Conservation (phyloP, 306 rosid species). For the Trifolium pratense region DNA sequence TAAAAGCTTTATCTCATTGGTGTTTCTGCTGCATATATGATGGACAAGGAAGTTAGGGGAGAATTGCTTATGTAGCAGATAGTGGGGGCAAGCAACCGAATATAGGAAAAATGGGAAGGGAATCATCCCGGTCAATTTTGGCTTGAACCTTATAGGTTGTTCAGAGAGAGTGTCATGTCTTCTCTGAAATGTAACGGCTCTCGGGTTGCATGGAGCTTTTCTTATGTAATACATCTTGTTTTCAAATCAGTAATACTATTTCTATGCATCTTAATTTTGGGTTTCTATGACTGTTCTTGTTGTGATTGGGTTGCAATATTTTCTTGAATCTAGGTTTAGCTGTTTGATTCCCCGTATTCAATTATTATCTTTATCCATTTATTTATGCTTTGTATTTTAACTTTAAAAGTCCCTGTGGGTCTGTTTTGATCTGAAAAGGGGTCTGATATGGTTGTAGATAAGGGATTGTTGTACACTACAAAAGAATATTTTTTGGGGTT, state of each 20-base stretch:
- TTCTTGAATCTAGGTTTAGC: conserved; percentile 2
- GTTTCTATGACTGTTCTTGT: neutral
- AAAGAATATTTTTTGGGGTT: neutral
- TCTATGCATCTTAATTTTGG: neutral
- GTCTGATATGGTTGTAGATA: too few relatives aligned
- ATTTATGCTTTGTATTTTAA: neutral
- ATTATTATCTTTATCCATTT: neutral
- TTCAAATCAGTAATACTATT: neutral
- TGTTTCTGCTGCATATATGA: too few relatives aligned
- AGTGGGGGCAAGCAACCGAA: neutral
- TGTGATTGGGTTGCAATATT: neutral
- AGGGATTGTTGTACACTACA: too few relatives aligned
- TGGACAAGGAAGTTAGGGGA: neutral
- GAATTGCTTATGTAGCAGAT: neutral
- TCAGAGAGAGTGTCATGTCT: neutral
- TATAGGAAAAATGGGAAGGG: neutral
- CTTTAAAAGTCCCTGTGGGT: neutral
- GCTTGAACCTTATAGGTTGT: neutral
- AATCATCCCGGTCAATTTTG: neutral
- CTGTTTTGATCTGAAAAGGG: neutral
- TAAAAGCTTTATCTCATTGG: too few relatives aligned
- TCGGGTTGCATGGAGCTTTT: neutral
- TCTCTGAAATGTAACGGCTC: too few relatives aligned
- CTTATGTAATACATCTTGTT: neutral
- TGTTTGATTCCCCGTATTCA: neutral